phyloP scores from a whole-genome alignment of 768 basidiomycete genomes.

The Sarcodon sp. region DNA sequence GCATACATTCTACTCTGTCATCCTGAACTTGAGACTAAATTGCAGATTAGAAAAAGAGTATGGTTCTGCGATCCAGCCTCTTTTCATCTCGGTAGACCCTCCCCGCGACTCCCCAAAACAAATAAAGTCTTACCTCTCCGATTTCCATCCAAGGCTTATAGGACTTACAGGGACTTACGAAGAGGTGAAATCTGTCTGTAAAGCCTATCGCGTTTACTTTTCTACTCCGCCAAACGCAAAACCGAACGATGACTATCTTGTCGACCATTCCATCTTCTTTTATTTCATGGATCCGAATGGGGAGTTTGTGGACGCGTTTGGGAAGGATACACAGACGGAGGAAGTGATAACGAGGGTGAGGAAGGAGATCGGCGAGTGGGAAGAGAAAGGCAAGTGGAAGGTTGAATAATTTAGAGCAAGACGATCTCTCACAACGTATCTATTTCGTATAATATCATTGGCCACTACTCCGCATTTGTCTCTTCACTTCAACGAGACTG shows the following conservation, averaged over 20 bases:
- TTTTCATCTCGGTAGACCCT: slow-evolving; percentile 96
- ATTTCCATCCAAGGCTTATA: slow-evolving; percentile 86
- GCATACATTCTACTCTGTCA: slow-evolving; percentile 13
- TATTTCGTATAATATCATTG: no score
- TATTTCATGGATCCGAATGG: slow-evolving; percentile 97
- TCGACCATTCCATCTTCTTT: slow-evolving; percentile 94
- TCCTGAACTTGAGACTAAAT: neutral
- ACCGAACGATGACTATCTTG: slow-evolving; percentile 87
- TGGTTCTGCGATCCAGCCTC: slow-evolving; percentile 66
- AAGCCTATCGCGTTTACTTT: slow-evolving; percentile 96
- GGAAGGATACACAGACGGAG: slow-evolving; percentile 59
- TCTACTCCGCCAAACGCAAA: slow-evolving; percentile 86
- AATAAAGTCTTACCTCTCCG: slow-evolving; percentile 53
- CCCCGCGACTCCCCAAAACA: slow-evolving; percentile 66
- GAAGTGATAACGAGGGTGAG: slow-evolving; percentile 55
- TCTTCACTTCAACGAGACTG: no score
- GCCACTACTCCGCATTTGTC: no score
- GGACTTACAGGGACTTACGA: slow-evolving; percentile 85
- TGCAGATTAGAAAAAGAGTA: slow-evolving; percentile 44
- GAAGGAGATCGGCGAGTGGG: slow-evolving; percentile 34
- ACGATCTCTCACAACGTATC: no score
- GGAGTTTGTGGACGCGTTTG: slow-evolving; percentile 93
- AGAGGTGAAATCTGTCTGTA: slow-evolving; percentile 78
- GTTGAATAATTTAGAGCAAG: neutral
- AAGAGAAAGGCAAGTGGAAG: slow-evolving; percentile 20